Evolutionary conservation across 495 filamentous ascomycete species (phyloP), one percentile per base, ranked within the genome.

Genomic region (Neurospora tetraspora): DNA sequence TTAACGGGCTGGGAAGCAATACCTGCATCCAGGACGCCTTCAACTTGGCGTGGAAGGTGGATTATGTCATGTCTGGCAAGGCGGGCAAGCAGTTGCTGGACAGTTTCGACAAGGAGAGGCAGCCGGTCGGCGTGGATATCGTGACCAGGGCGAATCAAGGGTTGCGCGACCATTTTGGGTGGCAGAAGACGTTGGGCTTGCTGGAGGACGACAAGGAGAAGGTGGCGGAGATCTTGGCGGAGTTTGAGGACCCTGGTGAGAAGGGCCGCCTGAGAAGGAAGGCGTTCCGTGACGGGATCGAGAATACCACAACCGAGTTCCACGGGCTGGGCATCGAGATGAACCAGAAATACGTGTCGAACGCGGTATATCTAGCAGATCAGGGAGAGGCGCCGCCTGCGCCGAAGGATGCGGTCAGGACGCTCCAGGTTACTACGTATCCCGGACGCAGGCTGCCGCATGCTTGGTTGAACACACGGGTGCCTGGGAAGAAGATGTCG

Each of bases 41-140:
- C 75, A 86, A 87, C 73, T 79, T 87, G 12, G 83, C 85, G 12
- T 86, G 83, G 85, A 86, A 86, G 75, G 73, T 85, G 5, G 77
- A 78, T 43, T 78, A 79, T 38, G 84, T 84, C 38, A 77, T 83
- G 71, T 78, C 81, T 0, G 79, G 82, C 31, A 70, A 72, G 47
- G 82, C 82, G 0, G 73, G 71, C 1, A 40, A 71, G 1, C 11
- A 36, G 38, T 70, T 85, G 0, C 77, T 85, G n/a, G 73, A 74
- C 18, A 79, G 80, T 1, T 84, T 79, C 74, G 81, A 74, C 61
- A 38, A 47, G 0, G 85, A 86, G 72, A 76, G 85, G 4, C 77
- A 85, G 71, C 84, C 84, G 1, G 82, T 86, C 0, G 85, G 82
- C 20, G 68, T 76, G 7, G 73, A 71, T 39, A 77, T 82, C 47